Base-by-base conservation (phyloP, 352 stramenopile genomes). In the Globisporangium sylvaticum region DNA sequence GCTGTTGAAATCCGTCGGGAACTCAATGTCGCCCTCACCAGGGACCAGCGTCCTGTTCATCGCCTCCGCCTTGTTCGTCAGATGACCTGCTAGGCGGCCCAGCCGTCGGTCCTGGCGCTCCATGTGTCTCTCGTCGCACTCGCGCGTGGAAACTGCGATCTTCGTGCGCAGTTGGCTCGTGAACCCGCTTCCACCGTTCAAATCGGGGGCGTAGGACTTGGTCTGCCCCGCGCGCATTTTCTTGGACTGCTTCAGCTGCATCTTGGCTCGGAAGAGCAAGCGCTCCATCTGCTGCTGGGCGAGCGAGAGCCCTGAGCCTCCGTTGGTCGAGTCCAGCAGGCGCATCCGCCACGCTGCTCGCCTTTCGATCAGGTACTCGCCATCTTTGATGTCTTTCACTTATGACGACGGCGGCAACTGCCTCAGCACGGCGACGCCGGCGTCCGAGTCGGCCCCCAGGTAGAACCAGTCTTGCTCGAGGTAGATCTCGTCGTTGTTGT, bases 401-500 rank as follows among this genome's bases (percentile, higher is more conserved):
- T 56, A 61, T 14, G 65, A 66, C 0, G 69, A 65, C 29, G 75
- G 67, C 5, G 83, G 82, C 8, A 92, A 57, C 52, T 92, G 81
- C 0, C 85, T 82, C 25, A 94, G 66, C 12, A 94, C 82, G 0
- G 85, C 85, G n/a, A 83, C 37, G 12, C 77, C 76, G 9, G 77
- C 75, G 46, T 91, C 84, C 20, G 77, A 85, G 64, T 92, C 85
- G 0, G 86, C 84, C 22, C 79, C 83, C 8, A 94, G 66, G 56
- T 94, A 92, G 72, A 94, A 94, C 83, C 86, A 92, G 71, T 94
- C 83, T 55, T 94, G 86, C 75, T 94, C 84, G 15, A 94, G 64
- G 64, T 88, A 94, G 18, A 94, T 75, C 67, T 94, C 86, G 60
- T 92, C 84, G 62, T 86, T 86, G 73, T 92, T 94, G 76, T 91